Percentiles rank a stretch among this genome's conserved stretches.
phyloP scores from a whole-genome alignment of 2,329 filamentous ascomycete genomes.

The Fusarium pseudocircinatum region DNA sequence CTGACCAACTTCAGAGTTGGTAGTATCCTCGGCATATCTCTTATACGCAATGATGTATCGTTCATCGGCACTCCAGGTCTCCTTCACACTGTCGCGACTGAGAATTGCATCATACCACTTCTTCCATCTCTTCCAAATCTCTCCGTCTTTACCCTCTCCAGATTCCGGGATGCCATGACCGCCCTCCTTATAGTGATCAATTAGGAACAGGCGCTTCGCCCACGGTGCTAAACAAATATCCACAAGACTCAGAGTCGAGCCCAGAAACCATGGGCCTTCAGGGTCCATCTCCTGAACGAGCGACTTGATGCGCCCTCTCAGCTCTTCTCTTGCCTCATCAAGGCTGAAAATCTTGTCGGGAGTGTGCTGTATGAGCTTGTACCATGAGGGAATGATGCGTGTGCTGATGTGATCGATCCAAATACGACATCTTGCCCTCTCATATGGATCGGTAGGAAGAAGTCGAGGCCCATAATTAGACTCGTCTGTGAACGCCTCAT shows the following conservation, averaged over 20 bases:
- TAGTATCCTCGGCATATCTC: constrained; percentile 72
- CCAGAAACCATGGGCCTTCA: constrained; percentile 71
- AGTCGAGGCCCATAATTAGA: constrained; percentile 56
- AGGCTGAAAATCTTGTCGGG: constrained; percentile 59
- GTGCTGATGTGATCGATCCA: constrained; percentile 79
- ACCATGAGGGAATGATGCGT: constrained; percentile 74
- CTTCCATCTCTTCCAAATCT: constrained; percentile 74
- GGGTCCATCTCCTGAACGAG: constrained; percentile 70
- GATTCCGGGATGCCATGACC: constrained; percentile 60
- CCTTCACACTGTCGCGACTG: constrained; percentile 68
- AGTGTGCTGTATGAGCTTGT: constrained; percentile 68
- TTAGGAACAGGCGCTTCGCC: constrained; percentile 76
- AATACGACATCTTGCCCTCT: constrained; percentile 71
- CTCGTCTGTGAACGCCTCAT: constrained; percentile 71
- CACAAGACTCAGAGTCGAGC: constrained; percentile 69
- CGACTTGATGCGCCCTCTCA: constrained; percentile 66
- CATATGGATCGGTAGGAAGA: constrained; percentile 70
- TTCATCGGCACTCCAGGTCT: constrained; percentile 74
- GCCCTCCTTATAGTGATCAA: constrained; percentile 77
- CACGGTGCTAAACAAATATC: constrained; percentile 79
- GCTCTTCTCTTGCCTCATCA: constrained; percentile 64
- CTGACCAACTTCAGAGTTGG: constrained; percentile 68
- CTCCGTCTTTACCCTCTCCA: constrained; percentile 65
- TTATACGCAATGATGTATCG: constrained; percentile 75
- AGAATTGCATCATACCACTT: constrained; percentile 70